These are phyloP conservation scores for Monosporascus sp. DNA, from an alignment of 2,329 filamentous ascomycete genomes.

Conservation along the genomic window DNA sequence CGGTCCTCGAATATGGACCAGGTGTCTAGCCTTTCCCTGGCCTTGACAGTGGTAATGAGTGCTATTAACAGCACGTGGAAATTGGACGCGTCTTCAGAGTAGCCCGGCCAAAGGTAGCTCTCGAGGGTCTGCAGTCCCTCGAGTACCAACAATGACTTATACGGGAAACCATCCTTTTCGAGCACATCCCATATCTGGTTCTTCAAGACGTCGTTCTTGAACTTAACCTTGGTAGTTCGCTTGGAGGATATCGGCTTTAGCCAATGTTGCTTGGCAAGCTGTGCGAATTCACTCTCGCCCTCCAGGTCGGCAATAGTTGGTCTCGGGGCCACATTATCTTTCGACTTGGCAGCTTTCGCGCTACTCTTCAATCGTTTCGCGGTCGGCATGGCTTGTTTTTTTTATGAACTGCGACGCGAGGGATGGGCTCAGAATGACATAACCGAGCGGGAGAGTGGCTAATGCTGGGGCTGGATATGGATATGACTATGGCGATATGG, in stretches of 20 bases:
- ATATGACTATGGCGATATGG: too few relatives aligned
- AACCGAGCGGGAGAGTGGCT: too few relatives aligned
- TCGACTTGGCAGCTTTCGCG: slow-evolving; percentile 34
- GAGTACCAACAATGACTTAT: slow-evolving; percentile 72
- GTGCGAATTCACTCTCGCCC: slow-evolving; percentile 66
- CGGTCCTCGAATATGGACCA: slow-evolving; percentile 80
- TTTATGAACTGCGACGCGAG: background rate
- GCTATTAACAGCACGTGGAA: slow-evolving; percentile 85
- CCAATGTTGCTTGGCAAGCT: slow-evolving; percentile 83
- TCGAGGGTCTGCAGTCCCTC: slow-evolving; percentile 91
- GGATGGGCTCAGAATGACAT: background rate
- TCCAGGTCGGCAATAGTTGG: slow-evolving; percentile 65
- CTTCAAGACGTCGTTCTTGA: slow-evolving; percentile 82
- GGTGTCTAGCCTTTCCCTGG: slow-evolving; percentile 76
- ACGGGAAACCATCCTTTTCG: slow-evolving; percentile 73
- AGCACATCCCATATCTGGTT: slow-evolving; percentile 83
- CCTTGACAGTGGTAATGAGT: slow-evolving; percentile 81
- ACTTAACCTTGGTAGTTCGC: slow-evolving; percentile 60
- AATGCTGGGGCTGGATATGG: too few relatives aligned
- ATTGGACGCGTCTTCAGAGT: slow-evolving; percentile 82
- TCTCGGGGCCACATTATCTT: slow-evolving; percentile 41
- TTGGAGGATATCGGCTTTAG: slow-evolving; percentile 51
- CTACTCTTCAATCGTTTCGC: slow-evolving; percentile 54
- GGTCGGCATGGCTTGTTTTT: slow-evolving; percentile 46
- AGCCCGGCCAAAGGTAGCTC: slow-evolving; percentile 93